Percentiles rank a stretch among this genome's conserved stretches.
Evolutionary conservation across 2,329 filamentous ascomycete genomes (phyloP).

Genomic region (Microcyclosporella mali): DNA sequence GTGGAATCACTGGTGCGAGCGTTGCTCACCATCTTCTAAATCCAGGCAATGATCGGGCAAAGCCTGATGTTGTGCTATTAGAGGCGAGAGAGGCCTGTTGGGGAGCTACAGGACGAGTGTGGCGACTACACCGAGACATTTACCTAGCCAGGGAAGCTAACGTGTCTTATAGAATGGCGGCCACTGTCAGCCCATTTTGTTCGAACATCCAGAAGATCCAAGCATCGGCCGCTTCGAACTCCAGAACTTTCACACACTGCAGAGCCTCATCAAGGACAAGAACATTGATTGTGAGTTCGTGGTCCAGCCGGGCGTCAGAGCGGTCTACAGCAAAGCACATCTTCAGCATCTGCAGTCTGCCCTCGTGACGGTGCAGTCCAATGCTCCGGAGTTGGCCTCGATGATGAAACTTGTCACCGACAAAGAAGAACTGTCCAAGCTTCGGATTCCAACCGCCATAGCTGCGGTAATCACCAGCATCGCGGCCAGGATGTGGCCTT

Average conservation of each 20-base stretch:
- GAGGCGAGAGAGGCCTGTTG: slow-evolving; percentile 75
- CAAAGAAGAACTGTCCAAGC: slow-evolving; percentile 42
- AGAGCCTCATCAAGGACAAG: slow-evolving; percentile 51
- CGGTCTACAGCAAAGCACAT: slow-evolving; percentile 52
- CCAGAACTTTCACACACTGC: slow-evolving; percentile 57
- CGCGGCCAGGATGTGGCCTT: slow-evolving; percentile 71
- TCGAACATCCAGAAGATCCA: slow-evolving; percentile 49
- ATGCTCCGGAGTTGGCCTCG: slow-evolving; percentile 52
- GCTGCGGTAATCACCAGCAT: slow-evolving; percentile 60
- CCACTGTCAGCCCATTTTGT: slow-evolving; percentile 69
- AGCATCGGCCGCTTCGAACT: slow-evolving; percentile 64
- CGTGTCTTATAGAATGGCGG: slow-evolving; percentile 40
- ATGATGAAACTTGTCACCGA: slow-evolving; percentile 37
- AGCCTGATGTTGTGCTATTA: slow-evolving; percentile 60
- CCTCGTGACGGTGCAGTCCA: slow-evolving; percentile 46
- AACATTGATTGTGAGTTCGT: slow-evolving; percentile 65
- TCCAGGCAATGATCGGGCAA: slow-evolving; percentile 38
- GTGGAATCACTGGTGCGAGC: slow-evolving; percentile 69
- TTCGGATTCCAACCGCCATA: slow-evolving; percentile 49
- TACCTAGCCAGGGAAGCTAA: slow-evolving; percentile 2
- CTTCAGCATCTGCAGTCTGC: slow-evolving; percentile 48
- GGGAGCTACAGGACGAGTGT: slow-evolving; percentile 74
- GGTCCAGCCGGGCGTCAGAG: slow-evolving; percentile 57
- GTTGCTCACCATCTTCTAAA: slow-evolving; percentile 52
- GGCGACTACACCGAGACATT: background rate